These are phyloP conservation scores for Didymella exigua DNA, from an alignment of 2,329 filamentous ascomycete species.

Conservation along the genomic window DNA sequence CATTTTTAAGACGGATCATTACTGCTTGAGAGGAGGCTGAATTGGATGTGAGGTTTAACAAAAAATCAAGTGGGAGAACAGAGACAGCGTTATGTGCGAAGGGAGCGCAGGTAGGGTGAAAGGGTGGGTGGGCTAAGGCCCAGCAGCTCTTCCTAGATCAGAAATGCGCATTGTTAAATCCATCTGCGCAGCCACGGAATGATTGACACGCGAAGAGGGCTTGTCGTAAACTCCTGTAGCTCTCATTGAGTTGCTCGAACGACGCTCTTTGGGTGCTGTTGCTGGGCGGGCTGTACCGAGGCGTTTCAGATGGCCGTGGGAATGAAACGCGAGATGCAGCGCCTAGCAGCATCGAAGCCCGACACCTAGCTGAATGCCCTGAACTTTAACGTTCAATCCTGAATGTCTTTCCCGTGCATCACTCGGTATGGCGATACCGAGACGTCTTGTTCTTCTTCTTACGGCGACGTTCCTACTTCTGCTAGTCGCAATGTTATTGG, in stretches of 20 bases:
- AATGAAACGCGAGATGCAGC: constrained; percentile 30
- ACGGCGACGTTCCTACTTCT: constrained; percentile 36
- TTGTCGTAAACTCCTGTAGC: not conserved
- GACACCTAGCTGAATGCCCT: not conserved
- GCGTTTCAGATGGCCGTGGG: constrained; percentile 19
- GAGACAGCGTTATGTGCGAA: no score
- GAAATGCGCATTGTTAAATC: not conserved
- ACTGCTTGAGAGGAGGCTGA: no score
- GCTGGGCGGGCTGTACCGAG: not conserved
- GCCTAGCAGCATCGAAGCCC: constrained; percentile 12
- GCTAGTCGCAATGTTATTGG: constrained; percentile 38
- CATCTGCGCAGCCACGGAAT: not conserved
- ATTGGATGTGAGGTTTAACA: no score
- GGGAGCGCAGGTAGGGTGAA: not conserved
- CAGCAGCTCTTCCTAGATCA: no score
- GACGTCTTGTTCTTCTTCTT: constrained; percentile 29
- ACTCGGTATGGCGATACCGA: constrained; percentile 27
- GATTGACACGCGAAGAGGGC: not conserved
- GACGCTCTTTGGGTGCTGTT: not conserved
- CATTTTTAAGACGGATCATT: no score
- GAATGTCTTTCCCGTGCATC: not conserved
- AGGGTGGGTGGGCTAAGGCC: no score
- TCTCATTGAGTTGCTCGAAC: not conserved
- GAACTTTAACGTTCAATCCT: not conserved
- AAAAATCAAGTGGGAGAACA: no score